phyloP scores from a whole-genome alignment of 768 basidiomycete genomes.

The Termitomyces sp. region DNA sequence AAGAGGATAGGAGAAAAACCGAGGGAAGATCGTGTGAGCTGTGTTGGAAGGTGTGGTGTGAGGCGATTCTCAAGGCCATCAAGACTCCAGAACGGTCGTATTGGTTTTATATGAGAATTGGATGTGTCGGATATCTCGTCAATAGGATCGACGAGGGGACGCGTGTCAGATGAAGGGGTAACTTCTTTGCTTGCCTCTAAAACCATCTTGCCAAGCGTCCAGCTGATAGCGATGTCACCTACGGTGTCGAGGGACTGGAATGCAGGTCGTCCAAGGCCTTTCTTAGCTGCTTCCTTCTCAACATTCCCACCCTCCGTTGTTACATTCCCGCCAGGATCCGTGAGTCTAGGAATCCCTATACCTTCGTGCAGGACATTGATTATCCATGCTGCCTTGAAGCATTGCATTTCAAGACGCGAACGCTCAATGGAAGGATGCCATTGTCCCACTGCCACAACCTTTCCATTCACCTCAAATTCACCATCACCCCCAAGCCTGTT shows the following conservation, averaged over 20 bases:
- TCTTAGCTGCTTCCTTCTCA: conserved; percentile 67
- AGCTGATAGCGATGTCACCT: conserved; percentile 88
- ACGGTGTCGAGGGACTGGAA: conserved; percentile 95
- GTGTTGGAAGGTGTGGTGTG: conserved; percentile 60
- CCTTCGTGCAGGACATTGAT: conserved; percentile 95
- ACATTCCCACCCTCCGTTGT: conserved; percentile 68
- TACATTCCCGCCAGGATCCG: conserved; percentile 77
- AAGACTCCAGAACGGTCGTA: conserved; percentile 56
- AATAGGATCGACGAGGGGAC: conserved; percentile 68
- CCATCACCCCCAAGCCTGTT: conserved; percentile 57
- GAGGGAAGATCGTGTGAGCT: conserved; percentile 55
- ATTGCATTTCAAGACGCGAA: conserved; percentile 90
- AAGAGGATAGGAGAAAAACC: conserved; percentile 70
- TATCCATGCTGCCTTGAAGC: conserved; percentile 99
- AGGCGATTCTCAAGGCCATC: conserved; percentile 58
- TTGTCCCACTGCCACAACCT: conserved; percentile 55
- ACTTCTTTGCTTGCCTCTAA: conserved; percentile 92
- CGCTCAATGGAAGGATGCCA: conserved; percentile 78
- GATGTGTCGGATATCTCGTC: conserved; percentile 53
- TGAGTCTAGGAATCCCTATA: conserved; percentile 87
- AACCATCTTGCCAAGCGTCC: conserved; percentile 99
- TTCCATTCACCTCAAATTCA: conserved; percentile 53
- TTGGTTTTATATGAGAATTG: conserved; percentile 53
- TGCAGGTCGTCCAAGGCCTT: conserved; percentile 75
- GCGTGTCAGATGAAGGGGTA: conserved; percentile 35